These are phyloP conservation scores for Backusella circina DNA, from an alignment of 192 early-diverging fungal genomes.

Conservation along the genomic window DNA sequence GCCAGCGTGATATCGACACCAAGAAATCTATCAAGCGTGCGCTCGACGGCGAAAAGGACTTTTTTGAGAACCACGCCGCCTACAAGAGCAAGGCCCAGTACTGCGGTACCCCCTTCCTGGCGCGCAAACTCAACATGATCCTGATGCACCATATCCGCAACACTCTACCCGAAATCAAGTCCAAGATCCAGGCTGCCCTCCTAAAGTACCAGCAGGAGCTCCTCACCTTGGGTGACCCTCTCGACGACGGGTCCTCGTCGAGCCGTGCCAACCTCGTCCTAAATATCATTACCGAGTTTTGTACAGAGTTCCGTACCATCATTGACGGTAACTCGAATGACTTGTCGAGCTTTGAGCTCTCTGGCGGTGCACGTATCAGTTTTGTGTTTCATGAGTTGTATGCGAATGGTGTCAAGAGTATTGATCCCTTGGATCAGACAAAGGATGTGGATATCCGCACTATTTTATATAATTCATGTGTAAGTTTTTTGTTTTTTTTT, in stretches of 20 bases:
- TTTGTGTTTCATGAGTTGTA: conserved; percentile 99
- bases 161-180: conserved; percentile 98
- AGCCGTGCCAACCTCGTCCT: conserved; percentile 89
- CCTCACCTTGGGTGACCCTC: conserved; percentile 84
- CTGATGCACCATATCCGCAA: conserved; percentile 99
- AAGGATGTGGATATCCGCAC: conserved; percentile 99
- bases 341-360: conserved; percentile 90
- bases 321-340: conserved; percentile 97
- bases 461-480: conserved; percentile 96
- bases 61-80: conserved; percentile 95
- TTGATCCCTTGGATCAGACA: conserved; percentile 98
- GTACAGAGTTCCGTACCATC: conserved; percentile 92
- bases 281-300: conserved; percentile 99
- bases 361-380: conserved; percentile 96
- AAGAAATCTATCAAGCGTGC: conserved; percentile 90
- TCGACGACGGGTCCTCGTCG: conserved; percentile 65
- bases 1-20: conserved; percentile 94
- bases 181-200: conserved; percentile 87
- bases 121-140: conserved; percentile 95
- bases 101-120: conserved; percentile 98
- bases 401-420: conserved; percentile 82
- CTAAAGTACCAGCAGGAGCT: conserved; percentile 87
- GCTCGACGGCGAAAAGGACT: conserved; percentile 85
- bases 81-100: conserved; percentile 97
- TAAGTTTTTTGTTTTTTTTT: conserved; percentile 29